phyloP scores from a whole-genome alignment of 2,329 filamentous ascomycete genomes.

The Botrytis cinerea region DNA sequence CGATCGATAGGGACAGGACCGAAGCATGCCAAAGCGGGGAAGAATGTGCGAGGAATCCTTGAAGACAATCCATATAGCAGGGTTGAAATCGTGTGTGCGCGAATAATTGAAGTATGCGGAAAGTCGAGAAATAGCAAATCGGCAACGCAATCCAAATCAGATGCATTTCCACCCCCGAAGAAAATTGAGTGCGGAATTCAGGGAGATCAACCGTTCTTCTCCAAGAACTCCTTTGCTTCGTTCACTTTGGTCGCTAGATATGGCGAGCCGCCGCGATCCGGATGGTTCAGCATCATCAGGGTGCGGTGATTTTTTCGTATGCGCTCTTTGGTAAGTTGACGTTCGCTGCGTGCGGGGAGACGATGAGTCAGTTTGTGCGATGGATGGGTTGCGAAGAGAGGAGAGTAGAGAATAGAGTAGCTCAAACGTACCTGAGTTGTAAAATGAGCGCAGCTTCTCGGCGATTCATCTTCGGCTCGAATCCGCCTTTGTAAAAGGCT shows the following conservation, averaged over 20 bases:
- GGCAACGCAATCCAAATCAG: not conserved
- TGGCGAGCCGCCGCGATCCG: conserved; percentile 93
- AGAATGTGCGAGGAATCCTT: not conserved
- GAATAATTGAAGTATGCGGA: not conserved
- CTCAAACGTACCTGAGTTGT: conserved; percentile 72
- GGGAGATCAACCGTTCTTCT: conserved; percentile 60
- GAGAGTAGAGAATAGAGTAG: not conserved
- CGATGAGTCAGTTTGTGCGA: not conserved
- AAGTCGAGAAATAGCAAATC: conserved; percentile 6
- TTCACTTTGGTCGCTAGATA: conserved; percentile 98
- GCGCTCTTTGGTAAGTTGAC: conserved; percentile 85
- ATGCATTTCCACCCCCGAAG: conserved; percentile 9
- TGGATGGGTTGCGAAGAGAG: not conserved
- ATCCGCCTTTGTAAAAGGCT: conserved; percentile 98
- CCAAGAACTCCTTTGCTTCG: conserved; percentile 94
- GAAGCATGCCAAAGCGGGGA: not conserved
- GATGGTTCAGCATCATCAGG: conserved; percentile 97
- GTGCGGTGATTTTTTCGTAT: conserved; percentile 93
- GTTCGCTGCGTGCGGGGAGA: conserved; percentile 69
- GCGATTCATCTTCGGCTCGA: conserved; percentile 91
- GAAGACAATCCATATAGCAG: not conserved
- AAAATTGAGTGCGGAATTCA: not conserved
- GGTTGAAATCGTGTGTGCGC: not conserved
- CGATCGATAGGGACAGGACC: not conserved
- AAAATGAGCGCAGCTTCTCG: conserved; percentile 89